phyloP scores from a whole-genome alignment of 2,329 filamentous ascomycete genomes.

The Fusarium concolor region DNA sequence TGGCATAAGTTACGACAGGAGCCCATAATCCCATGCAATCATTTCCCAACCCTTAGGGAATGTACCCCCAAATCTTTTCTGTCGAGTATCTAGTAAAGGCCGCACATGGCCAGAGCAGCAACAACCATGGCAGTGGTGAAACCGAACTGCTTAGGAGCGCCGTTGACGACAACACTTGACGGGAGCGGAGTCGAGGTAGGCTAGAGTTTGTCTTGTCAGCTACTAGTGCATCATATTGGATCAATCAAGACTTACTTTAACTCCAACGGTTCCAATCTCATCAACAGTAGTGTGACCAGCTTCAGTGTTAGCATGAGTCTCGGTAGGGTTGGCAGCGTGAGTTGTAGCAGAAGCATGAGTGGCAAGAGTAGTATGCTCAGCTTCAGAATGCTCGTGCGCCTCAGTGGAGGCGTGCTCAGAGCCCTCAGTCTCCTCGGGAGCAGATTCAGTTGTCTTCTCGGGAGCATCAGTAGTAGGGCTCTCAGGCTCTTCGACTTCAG shows the following conservation, averaged over 20 bases:
- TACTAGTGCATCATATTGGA: neutral
- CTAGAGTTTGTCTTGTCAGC: neutral
- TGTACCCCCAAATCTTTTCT: fast-evolving
- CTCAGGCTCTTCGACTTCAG: neutral
- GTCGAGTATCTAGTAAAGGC: conserved; percentile 5
- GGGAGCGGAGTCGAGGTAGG: conserved; percentile 15
- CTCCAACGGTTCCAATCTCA: conserved; percentile 26
- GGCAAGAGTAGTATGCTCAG: neutral
- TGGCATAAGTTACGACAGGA: neutral
- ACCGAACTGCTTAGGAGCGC: conserved; percentile 22
- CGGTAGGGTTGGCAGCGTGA: neutral
- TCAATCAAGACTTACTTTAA: conserved; percentile 8
- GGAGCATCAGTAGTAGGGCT: neutral
- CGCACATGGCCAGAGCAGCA: neutral
- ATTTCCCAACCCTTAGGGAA: fast-evolving
- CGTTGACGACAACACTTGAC: conserved; percentile 11
- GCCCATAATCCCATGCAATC: neutral
- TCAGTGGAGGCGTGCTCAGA: neutral
- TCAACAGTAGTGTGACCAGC: conserved; percentile 9
- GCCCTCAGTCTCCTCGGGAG: neutral
- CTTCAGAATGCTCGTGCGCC: neutral
- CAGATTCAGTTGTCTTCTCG: neutral
- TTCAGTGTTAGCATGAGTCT: neutral
- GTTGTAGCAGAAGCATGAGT: neutral
- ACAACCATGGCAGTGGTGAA: conserved; percentile 7